Base-by-base conservation (phyloP, 805 yeast genomes). In the Barnettozyma wickerhamii region DNA sequence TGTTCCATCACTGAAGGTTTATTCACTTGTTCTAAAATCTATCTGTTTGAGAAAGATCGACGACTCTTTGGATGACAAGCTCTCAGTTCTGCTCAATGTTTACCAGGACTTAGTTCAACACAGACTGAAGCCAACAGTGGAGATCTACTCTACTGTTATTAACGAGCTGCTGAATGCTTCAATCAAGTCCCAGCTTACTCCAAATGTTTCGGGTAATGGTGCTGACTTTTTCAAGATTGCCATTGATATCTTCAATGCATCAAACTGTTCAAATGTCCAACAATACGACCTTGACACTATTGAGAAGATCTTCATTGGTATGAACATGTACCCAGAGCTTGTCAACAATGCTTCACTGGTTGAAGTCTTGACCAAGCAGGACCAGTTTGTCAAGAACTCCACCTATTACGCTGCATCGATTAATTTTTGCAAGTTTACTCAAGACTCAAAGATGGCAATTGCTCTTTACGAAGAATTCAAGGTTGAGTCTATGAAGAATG, bases 21-120 rank as follows among this genome's bases (percentile, higher is more conserved):
- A 76, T 61, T 74, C 76, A 45, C 62, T 71, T 14, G 77, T 83
- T 5, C 60, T 84, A 33, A 58, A 63, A 17, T 79, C 89, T 1
- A 69, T 84, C 10, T 59, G 72, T 12, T 45, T 58, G 32, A 69
- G 93, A 58, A 52, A 65, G 3, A 60, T 76, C 41, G 74, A 74
- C 41, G 73, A 70, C 46, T 66, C 79, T 19, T 60, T 75, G 6
- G 88, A 84, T 55, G 72, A 71, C 34, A 75, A 73, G 54, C 66
- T 84, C 56, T 81, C 85, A 2, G 75, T 72, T 40, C 57, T 84
- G 43, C 62, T 84, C 47, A 80, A 77, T 17, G 78, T 81, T 27
- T 84, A 84, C 55, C 84, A 84, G 37, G 89, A 81, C 51, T 63
- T 82, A 55, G 65, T 84, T 29, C 54, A 73, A 19, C 67, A 70